Base-by-base conservation (phyloP, 1,284 basidiomycete species). In the Bothia castanella region DNA sequence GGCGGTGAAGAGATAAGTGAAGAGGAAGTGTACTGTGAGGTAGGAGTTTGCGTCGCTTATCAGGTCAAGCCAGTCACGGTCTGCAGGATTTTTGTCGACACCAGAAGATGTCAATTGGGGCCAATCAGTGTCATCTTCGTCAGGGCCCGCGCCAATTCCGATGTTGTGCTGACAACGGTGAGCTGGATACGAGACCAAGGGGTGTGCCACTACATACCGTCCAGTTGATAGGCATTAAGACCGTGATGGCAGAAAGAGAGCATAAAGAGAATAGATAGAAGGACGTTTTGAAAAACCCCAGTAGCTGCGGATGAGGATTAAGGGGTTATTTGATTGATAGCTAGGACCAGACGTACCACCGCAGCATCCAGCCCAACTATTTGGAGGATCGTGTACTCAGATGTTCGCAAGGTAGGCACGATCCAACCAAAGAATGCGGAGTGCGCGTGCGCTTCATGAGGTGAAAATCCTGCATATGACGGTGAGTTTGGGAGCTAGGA, bases 351-450 rank as follows among this genome's bases (percentile, higher is more conserved):
- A 70, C 77, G 55, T 58, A 85, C 92, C 60, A 98, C 93, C 6
- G 93, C 93, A 35, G 94, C 96, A 70, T 99, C 96, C 42, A 99
- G 72, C 0, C 96, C 96, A 12, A 98, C 95, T 36, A 96, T 95
- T 66, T 98, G 95, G 0, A 98, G 76, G n/a, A 98, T 86, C 4
- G 91, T 89, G 61, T 90, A 92, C 64, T 98, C 96, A 38, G 91
- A 92, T 0, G 89, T 92, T 50, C 80, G 77, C 49, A 97, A 77
- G 0, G 95, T 98, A 1, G 96, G 96, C 56, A 93, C 68, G 56
- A 98, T 90, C 96, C 96, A 99, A 19, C 92, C 92, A 70, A 97
- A 93, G 71, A 96, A 89, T 0, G 87, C 83, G 51, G 80, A 76
- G 58, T 88, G 87, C 6, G 84, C 82, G 63, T 94, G 90, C 1